phyloP scores from a whole-genome alignment of 2,329 filamentous ascomycete genomes.

The Mariannaea elegans region DNA sequence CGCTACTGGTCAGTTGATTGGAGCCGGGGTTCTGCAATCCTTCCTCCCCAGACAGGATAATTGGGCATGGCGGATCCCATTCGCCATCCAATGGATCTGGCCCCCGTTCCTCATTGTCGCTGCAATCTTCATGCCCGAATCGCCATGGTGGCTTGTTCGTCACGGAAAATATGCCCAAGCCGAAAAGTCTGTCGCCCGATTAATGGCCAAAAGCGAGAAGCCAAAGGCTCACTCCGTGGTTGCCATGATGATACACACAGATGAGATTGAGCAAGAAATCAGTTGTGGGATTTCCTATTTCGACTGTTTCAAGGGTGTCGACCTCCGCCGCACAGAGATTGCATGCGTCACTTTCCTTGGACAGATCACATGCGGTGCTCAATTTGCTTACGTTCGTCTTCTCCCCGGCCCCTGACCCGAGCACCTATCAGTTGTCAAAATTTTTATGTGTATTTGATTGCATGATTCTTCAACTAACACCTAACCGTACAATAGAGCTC shows the following conservation, averaged over 20 bases:
- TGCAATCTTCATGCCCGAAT: slow-evolving; percentile 41
- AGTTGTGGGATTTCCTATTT: neutral
- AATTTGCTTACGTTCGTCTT: neutral
- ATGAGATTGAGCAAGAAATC: neutral
- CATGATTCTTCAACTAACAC: too few relatives aligned
- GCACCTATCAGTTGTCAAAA: too few relatives aligned
- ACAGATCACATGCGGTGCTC: neutral
- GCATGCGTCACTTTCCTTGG: neutral
- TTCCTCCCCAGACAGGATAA: slow-evolving; percentile 46
- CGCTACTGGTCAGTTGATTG: slow-evolving; percentile 52
- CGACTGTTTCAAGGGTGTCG: slow-evolving; percentile 7
- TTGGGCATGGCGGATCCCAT: slow-evolving; percentile 55
- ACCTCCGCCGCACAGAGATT: slow-evolving; percentile 13
- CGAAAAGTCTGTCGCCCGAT: slow-evolving; percentile 23
- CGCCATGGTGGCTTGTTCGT: slow-evolving; percentile 50
- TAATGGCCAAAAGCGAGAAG: slow-evolving; percentile 36
- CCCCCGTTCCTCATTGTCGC: slow-evolving; percentile 38
- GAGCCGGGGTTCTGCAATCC: slow-evolving; percentile 49
- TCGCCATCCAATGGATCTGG: slow-evolving; percentile 54
- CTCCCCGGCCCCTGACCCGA: too few relatives aligned
- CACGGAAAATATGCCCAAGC: slow-evolving; percentile 40
- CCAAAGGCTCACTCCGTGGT: slow-evolving; percentile 31
- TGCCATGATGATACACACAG: slow-evolving; percentile 54
- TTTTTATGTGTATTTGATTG: too few relatives aligned
- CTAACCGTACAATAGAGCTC: too few relatives aligned